Evolutionary conservation across 768 basidiomycete genomes (phyloP).

Genomic region (Mycena rebaudengoi): DNA sequence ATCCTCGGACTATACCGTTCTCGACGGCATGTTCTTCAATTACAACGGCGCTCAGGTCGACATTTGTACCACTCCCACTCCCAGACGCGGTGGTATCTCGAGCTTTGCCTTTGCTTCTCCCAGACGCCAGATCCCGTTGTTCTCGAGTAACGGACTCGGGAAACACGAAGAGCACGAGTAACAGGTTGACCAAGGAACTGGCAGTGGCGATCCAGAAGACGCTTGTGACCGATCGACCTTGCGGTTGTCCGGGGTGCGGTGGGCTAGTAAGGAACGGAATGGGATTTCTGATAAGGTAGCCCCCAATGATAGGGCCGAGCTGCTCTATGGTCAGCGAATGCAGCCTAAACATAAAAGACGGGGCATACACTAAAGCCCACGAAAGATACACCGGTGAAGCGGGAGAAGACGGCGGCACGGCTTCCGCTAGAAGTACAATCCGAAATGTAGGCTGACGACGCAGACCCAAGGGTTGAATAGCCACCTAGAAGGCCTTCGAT

Average conservation of each 20-base stretch:
- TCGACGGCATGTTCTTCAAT: neutral
- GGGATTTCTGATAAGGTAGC: conserved; percentile 55
- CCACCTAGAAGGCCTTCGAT: conserved; percentile 88
- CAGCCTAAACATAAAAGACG: neutral
- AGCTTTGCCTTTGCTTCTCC: conserved; percentile 24
- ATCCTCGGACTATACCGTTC: conserved; percentile 45
- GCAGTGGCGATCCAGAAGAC: conserved; percentile 60
- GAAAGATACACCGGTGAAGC: conserved; percentile 82
- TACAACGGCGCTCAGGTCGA: neutral
- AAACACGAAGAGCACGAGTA: conserved; percentile 75
- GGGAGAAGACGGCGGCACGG: conserved; percentile 73
- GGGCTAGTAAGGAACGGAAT: conserved; percentile 30
- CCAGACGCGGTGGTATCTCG: conserved; percentile 7
- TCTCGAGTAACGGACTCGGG: conserved; percentile 65
- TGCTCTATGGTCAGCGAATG: neutral
- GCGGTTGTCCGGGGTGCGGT: conserved; percentile 17
- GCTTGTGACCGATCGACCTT: conserved; percentile 46
- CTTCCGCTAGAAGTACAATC: conserved; percentile 88
- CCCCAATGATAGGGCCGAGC: conserved; percentile 79
- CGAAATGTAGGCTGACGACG: conserved; percentile 83
- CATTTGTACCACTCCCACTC: neutral
- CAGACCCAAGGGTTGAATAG: conserved; percentile 79
- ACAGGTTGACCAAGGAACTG: conserved; percentile 58
- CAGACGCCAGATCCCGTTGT: conserved; percentile 44
- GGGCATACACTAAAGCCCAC: conserved; percentile 66